These are phyloP conservation scores for Zasmidium citrigriseum DNA, from an alignment of 2,329 filamentous ascomycete species.

Conservation along the genomic window DNA sequence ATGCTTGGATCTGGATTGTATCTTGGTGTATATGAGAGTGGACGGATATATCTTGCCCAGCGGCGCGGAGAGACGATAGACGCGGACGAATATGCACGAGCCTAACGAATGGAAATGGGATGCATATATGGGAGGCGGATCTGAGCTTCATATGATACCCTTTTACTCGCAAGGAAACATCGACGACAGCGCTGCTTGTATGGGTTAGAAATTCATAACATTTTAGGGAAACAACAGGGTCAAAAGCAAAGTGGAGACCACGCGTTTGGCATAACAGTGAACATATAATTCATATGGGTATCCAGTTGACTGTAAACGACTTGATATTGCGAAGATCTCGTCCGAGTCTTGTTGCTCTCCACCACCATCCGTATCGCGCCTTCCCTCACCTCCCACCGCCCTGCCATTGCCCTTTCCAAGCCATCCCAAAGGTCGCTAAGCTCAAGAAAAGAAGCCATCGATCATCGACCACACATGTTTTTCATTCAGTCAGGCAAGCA, in stretches of 20 bases:
- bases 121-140: not conserved
- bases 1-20: conserved; percentile 81
- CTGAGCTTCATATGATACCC: not conserved
- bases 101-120: not conserved
- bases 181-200: too few species aligned
- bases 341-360: too few species aligned
- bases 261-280: too few species aligned
- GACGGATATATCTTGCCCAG: conserved; percentile 57
- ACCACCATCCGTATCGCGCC: not conserved
- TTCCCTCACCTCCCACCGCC: not conserved
- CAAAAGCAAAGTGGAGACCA: too few species aligned
- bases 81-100: conserved; percentile 26
- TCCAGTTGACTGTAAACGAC: too few species aligned
- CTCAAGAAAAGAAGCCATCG: conserved; percentile 1
- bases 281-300: too few species aligned
- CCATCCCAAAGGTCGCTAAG: conserved; percentile 7
- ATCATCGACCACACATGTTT: not conserved
- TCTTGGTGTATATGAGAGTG: conserved; percentile 81
- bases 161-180: not conserved
- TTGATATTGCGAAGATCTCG: too few species aligned
- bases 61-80: conserved; percentile 45
- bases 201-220: too few species aligned
- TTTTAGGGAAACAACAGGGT: too few species aligned
- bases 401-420: not conserved
- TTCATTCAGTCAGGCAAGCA: too few species aligned